Base-by-base conservation (phyloP, 352 stramenopile genomes). In the Globisporangium viniferum region DNA sequence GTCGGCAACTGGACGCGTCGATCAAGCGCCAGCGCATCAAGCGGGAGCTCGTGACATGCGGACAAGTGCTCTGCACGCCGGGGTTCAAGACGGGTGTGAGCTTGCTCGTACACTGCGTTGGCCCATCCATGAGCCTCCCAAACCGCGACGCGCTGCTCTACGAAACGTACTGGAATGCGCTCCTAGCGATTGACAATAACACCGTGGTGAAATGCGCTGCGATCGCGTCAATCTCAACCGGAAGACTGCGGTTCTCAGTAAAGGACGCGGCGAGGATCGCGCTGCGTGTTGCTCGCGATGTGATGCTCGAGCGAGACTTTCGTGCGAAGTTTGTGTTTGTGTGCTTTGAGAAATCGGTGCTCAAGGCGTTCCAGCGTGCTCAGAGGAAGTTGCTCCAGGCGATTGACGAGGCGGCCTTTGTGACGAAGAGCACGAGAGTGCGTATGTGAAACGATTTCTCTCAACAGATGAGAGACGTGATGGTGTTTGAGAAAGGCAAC, bases 21-120 rank as follows among this genome's bases (percentile, higher is more conserved):
- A 35, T 81, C 5, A 6, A 29, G 10, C 35, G 20, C 7, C 12
- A 68, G 39, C 29, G 36, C 8, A 56, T 46, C 15, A 20, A 58
- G 35, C 3, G 6, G 7, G 1, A 7, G 9, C 8, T 22, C 33
- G 9, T 39, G 57, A n/a, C 7, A 24, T 59, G 59, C 36, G 4
- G 69, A 18, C 69, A 54, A 39, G 68, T 80, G 27, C 68, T 88
- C 44, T 69, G 71, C 6, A 91, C 85, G 0, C 74, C 79, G 18
- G 80, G 77, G 2, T 90, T 83, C 57, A 46, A 57, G 18, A 73
- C 76, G 8, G 72, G 76, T 7, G 66, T 86, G 22, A 69, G 75
- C 7, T 62, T 83, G n/a, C 65, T 94, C 20, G 75, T 90, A 12
- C 86, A 94, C 60, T 90, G 77, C 60, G 74, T 83, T 15, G 82